phyloP scores from a whole-genome alignment of 805 yeast genomes.

The Candida tallmaniae region DNA sequence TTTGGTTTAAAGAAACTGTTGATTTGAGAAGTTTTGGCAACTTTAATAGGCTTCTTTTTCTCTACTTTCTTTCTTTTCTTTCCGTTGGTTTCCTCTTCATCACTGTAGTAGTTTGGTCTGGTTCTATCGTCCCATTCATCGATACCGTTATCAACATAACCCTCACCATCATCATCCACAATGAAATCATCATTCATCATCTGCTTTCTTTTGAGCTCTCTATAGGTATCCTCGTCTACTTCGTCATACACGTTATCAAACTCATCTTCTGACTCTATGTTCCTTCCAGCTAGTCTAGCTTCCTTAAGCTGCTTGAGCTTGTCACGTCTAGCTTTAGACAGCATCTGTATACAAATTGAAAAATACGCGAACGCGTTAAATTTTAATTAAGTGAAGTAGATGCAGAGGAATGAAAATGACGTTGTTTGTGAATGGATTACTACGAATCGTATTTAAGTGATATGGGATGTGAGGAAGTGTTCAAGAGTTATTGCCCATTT shows the following conservation, averaged over 20 bases:
- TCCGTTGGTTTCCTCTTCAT: conserved; percentile 36
- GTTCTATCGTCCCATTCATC: conserved; percentile 76
- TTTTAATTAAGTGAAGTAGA: no score
- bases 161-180: conserved; percentile 90
- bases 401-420: no score
- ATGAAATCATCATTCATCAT: conserved; percentile 88
- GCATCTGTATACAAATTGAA: conserved; percentile 14
- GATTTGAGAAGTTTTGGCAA: conserved; percentile 44
- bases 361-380: not conserved
- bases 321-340: conserved; percentile 25
- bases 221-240: conserved; percentile 74
- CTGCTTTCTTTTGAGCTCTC: conserved; percentile 73
- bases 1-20: conserved; percentile 49
- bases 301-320: conserved; percentile 12
- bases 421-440: no score
- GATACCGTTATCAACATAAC: conserved; percentile 89
- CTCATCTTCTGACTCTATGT: conserved; percentile 40
- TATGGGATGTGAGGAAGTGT: no score
- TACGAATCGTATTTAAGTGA: no score
- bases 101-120: conserved; percentile 51
- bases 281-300: conserved; percentile 50
- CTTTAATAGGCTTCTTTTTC: conserved; percentile 31
- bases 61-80: conserved; percentile 20
- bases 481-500: no score
- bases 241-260: conserved; percentile 64